Conservation (phyloP, 352 stramenopile genomes). For the Plasmopara viticola region DNA sequence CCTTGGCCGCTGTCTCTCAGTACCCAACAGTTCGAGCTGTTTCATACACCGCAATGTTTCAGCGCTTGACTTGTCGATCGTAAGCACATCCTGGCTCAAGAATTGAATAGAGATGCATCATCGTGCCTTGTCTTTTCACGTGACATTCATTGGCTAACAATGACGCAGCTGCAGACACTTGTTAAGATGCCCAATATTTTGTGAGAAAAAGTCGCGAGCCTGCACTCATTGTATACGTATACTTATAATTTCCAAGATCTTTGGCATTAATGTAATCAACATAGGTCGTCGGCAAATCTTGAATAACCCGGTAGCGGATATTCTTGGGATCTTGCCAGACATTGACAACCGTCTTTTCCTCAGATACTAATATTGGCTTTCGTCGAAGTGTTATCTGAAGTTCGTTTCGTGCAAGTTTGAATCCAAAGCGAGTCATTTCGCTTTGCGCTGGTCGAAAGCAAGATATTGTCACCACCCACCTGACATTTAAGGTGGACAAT, state of each 20-base stretch:
- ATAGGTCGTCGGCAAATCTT: constrained; percentile 40
- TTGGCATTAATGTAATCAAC: constrained; percentile 40
- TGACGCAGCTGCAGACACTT: constrained; percentile 1
- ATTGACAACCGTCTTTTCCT: constrained; percentile 21
- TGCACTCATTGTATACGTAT: constrained; percentile 49
- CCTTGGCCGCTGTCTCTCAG: constrained; percentile 24
- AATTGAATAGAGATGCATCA: constrained; percentile 3
- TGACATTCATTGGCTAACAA: constrained; percentile 4
- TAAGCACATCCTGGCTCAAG: constrained; percentile 15
- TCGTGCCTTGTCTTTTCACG: not conserved
- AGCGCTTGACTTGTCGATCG: constrained; percentile 31
- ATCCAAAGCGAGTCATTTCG: constrained; percentile 29
- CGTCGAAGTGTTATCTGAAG: constrained; percentile 7
- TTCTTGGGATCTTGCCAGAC: constrained; percentile 34
- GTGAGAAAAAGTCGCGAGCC: constrained; percentile 42
- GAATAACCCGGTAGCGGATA: constrained; percentile 55
- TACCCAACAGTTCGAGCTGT: constrained; percentile 41
- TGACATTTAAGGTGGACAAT: constrained; percentile 53
- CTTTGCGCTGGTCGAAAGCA: constrained; percentile 21
- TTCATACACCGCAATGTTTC: constrained; percentile 46
- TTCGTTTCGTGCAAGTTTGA: constrained; percentile 19
- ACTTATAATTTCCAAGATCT: constrained; percentile 48
- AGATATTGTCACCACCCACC: constrained; percentile 14
- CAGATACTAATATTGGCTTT: constrained; percentile 29
- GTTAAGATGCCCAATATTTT: constrained; percentile 25